Evolutionary conservation across 768 basidiomycete species (phyloP).

Genomic region (Lentinula aciculospora): DNA sequence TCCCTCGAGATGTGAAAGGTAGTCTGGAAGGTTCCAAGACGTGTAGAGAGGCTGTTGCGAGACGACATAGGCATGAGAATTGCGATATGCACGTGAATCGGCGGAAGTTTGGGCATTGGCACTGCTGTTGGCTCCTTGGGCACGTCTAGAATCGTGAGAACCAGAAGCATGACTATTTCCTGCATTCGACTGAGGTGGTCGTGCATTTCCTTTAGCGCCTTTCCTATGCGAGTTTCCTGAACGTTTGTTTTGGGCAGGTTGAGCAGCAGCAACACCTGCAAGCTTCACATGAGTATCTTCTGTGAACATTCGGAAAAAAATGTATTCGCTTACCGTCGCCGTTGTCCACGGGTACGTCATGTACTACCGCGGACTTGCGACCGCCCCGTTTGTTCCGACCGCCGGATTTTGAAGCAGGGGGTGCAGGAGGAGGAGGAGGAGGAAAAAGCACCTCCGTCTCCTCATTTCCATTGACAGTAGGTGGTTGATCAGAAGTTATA

Average conservation of each 20-base stretch:
- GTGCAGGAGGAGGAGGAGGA: conserved; percentile 24
- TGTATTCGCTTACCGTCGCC: conserved; percentile 29
- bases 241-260: conserved; percentile 25
- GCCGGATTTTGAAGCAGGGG: conserved; percentile 21
- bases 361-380: conserved; percentile 28
- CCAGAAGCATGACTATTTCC: conserved; percentile 35
- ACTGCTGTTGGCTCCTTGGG: conserved; percentile 33
- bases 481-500: conserved; percentile 55
- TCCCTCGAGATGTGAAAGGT: conserved; percentile 79
- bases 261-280: conserved; percentile 13
- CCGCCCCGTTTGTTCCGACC: conserved; percentile 41
- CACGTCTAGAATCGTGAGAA: conserved; percentile 35
- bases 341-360: conserved; percentile 26
- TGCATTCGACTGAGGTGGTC: conserved; percentile 20
- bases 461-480: conserved; percentile 26
- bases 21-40: conserved; percentile 91
- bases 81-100: conserved; percentile 63
- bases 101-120: conserved; percentile 29
- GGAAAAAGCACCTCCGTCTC: conserved; percentile 4
- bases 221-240: conserved; percentile 34
- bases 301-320: neutral
- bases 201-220: conserved; percentile 38
- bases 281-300: conserved; percentile 14
- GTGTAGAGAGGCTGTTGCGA: conserved; percentile 76
- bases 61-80: conserved; percentile 74